A percentile compares a stretch with the other conserved stretches of the same genome.
These are phyloP conservation scores for Boletus sensibilis DNA, from an alignment of 768 basidiomycete species.

Conservation along the genomic window DNA sequence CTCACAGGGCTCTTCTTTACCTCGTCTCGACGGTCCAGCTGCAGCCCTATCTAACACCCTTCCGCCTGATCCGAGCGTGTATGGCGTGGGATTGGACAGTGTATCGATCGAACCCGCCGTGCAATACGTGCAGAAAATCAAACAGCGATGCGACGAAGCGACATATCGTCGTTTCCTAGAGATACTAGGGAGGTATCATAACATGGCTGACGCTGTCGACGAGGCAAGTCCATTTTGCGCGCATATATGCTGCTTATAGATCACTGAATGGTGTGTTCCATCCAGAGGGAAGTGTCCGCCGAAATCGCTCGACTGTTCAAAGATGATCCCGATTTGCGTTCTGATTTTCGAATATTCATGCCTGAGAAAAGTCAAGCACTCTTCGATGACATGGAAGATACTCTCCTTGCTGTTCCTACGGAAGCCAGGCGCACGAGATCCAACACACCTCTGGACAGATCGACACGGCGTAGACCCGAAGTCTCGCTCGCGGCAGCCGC, in stretches of 20 bases:
- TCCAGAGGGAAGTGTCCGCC: conserved; percentile 59
- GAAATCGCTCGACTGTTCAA: conserved; percentile 71
- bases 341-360: conserved; percentile 75
- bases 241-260: not conserved
- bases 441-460: conserved; percentile 35
- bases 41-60: conserved; percentile 6
- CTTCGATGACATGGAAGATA: conserved; percentile 44
- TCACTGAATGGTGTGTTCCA: not conserved
- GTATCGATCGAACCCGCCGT: conserved; percentile 75
- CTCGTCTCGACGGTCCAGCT: conserved; percentile 18
- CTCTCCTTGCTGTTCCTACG: conserved; percentile 27
- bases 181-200: conserved; percentile 65
- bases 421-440: conserved; percentile 36
- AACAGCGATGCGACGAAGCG: conserved; percentile 87
- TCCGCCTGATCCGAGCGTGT: conserved; percentile 24
- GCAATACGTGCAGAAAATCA: conserved; percentile 96
- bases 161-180: conserved; percentile 81
- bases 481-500: conserved; percentile 41
- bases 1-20: conserved; percentile 39
- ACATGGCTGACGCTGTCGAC: conserved; percentile 57
- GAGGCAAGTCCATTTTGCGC: conserved; percentile 42
- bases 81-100: conserved; percentile 37
- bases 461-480: conserved; percentile 46
- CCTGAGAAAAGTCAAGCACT: conserved; percentile 55
- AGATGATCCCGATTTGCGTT: conserved; percentile 69